Evolutionary conservation across 352 stramenopile species (phyloP), one percentile per base, ranked within the genome.

Genomic region (Pythium chondricola): DNA sequence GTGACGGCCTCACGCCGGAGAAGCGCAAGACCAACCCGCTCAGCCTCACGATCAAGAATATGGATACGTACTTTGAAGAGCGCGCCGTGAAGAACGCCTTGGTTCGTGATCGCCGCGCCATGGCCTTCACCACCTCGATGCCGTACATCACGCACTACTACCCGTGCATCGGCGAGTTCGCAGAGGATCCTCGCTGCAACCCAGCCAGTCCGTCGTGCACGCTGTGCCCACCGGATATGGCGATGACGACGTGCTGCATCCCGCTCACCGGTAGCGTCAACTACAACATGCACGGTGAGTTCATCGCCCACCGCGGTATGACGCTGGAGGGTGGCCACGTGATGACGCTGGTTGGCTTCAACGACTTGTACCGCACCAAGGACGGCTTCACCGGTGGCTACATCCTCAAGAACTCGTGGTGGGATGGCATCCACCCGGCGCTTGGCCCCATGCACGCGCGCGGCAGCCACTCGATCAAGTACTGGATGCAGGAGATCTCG

Each of bases 331-430:
- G 72, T n/a, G 72, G 72, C 2, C 75, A 87, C 42, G 75, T 65
- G 5, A 87, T 87, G 75, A 80, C 71, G 33, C 54, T 87, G n/a
- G 70, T 80, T 11, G 75, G 72, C 17, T 87, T 80, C 61, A 85
- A 84, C 47, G 75, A 87, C 27, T 46, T 79, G 18, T 85, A 69
- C 53, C 72, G 65, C 22, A 81, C 66, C 17, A 70, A 73, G 29
- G 69, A 84, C 36, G 74, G 76, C 48, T 80, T 65, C 53, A 84
- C 69, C 0, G 76, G 73, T 27, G 74, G 73, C 33, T 84, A 80
- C 48, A 83, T 88, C 43, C 63, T 88, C 30, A 88, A 88, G 63
- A 88, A 88, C 65, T 88, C 76, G 51, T 88, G 76, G 73, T 77
- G 65, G 38, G 73, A 88, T 35, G 69, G 74, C 26, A 74, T 83